phyloP scores from a whole-genome alignment of 2,329 filamentous ascomycete species.

The Venturia pyrina region DNA sequence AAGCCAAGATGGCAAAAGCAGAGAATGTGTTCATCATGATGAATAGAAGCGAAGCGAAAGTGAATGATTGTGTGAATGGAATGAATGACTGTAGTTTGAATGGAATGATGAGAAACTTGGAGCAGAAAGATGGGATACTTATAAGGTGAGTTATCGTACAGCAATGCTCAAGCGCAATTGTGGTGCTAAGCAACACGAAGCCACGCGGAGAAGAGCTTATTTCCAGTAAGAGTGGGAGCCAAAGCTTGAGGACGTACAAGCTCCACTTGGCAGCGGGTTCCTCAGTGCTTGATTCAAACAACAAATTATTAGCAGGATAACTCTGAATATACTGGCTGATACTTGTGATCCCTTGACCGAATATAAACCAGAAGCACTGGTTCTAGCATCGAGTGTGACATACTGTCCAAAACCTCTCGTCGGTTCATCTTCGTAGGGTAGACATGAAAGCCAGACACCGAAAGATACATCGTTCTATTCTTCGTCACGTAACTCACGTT shows the following conservation, averaged over 20 bases:
- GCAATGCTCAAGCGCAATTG: neutral
- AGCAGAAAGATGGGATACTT: neutral
- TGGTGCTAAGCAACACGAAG: neutral
- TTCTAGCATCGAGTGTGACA: neutral
- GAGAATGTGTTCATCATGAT: constrained; percentile 5
- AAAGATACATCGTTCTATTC: neutral
- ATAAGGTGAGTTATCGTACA: neutral
- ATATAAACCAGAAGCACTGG: neutral
- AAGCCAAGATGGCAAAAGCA: neutral
- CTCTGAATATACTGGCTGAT: neutral
- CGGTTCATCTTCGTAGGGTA: neutral
- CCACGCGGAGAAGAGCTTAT: neutral
- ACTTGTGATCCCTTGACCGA: neutral
- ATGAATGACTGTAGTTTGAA: constrained; percentile 3
- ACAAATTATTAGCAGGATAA: neutral
- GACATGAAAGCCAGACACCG: neutral
- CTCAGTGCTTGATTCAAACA: neutral
- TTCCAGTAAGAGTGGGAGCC: neutral
- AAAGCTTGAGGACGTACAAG: neutral
- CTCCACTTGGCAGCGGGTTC: neutral
- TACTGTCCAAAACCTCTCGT: neutral
- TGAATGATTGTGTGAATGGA: neutral
- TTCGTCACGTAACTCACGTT: neutral
- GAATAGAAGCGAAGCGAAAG: neutral
- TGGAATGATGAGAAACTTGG: neutral